Conservation (phyloP, 208 protist species). For the Trichomonas vaginalis region DNA sequence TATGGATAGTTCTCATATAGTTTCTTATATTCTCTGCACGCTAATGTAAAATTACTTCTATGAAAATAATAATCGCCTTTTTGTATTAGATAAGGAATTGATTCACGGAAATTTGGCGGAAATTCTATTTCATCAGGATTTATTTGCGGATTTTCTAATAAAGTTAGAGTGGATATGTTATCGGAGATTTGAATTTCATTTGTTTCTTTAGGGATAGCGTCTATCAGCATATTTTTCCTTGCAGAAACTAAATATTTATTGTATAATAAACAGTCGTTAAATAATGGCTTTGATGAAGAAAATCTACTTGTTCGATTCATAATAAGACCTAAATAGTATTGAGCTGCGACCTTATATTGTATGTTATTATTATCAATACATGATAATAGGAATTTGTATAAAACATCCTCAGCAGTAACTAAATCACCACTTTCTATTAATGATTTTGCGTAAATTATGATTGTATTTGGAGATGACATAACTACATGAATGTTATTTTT, state of each 20-base stretch:
- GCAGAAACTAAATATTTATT: background rate
- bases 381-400: background rate
- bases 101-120: background rate
- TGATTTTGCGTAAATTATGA: background rate
- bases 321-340: background rate
- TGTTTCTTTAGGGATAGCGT: background rate
- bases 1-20: background rate
- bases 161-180: background rate
- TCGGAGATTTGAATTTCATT: background rate
- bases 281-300: background rate
- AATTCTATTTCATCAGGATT: background rate
- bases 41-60: background rate
- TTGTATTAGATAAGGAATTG: background rate
- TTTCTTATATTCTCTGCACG: background rate
- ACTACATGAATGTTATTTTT: background rate
- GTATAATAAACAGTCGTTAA: background rate
- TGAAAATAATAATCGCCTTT: background rate
- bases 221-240: background rate
- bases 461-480: background rate
- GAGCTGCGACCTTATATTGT: background rate
- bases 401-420: background rate
- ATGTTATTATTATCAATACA: background rate
- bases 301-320: background rate
- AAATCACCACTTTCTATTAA: background rate
- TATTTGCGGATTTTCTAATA: background rate